Base-by-base conservation (phyloP, 139 green algal species). In the Tetradesmus lagerheimii region DNA sequence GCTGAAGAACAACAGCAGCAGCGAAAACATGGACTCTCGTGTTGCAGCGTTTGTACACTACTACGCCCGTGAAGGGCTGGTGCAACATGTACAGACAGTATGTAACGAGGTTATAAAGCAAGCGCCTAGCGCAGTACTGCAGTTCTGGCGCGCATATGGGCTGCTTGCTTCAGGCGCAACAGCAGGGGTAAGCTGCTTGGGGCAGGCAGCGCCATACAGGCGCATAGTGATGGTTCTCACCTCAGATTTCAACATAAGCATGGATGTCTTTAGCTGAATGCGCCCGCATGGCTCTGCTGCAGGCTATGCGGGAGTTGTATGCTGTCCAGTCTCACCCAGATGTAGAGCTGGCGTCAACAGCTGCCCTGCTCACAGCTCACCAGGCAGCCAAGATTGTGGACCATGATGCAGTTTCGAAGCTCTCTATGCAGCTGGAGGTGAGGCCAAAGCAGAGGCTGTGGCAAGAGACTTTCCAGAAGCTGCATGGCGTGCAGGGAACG, bases 101-200 rank as follows among this genome's bases (percentile, higher is more conserved):
- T 97, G 95, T 90, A 94, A 88, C 74, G 92, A 96, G 41, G 90
- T 94, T 0, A 80, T 97, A 43, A 91, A 93, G 50, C 93, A 91
- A 75, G 82, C 92, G 15, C 47, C 92, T 9, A 93, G 92, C 84
- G 78, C 91, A 16, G 62, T 89, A 43, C 90, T 95, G 23, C 80
- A 91, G 29, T 95, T 97, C 62, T 97, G 95, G 95, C 80, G 91
- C 8, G 92, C 93, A 11, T 96, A 94, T 87, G 93, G 93, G 1
- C 88, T 96, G 23, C 91, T 96, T 4, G 41, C 90, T 35, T 93
- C 95, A 86, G 92, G 92, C 25, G 50, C 90, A 23, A 84, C 90
- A 64, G 57, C 86, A 74, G 86, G 88, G 86, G 85, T 80, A 20
- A 8, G 53, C n/a, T 53, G 4, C 37, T 20, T n/a, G 47, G 4